A percentile compares a stretch with the other conserved stretches of the same genome.
Conservation (phyloP, 345 rosid genomes). For the Euphorbia lathyris region DNA sequence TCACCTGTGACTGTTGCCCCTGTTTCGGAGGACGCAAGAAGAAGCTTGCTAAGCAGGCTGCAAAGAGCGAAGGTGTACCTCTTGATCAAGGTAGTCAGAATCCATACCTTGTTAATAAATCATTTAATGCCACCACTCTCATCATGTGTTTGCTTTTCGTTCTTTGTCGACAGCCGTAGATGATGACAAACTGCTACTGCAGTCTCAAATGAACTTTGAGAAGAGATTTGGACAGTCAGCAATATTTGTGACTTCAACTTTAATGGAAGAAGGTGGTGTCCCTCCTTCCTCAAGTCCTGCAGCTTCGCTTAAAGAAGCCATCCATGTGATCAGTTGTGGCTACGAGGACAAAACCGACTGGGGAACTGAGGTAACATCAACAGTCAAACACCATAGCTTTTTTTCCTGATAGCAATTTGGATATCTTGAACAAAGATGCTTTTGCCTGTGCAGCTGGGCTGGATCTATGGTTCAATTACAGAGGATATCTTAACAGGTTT, state of each 20-base stretch:
- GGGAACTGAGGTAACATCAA: conserved; percentile 77
- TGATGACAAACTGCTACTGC: conserved; percentile 73
- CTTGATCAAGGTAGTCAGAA: conserved; percentile 54
- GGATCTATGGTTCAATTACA: conserved; percentile 98
- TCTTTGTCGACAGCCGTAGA: conserved; percentile 27
- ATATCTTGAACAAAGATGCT: conserved; percentile 17
- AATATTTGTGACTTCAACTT: conserved; percentile 83
- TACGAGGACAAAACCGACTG: conserved; percentile 99
- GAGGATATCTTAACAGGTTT: conserved; percentile 97
- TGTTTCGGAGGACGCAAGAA: conserved; percentile 86
- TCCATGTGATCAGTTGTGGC: conserved; percentile 95
- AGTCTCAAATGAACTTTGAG: conserved; percentile 94
- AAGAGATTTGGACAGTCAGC: conserved; percentile 91
- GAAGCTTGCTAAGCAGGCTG: conserved; percentile 46
- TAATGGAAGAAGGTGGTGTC: conserved; percentile 94
- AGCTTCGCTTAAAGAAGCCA: conserved; percentile 91
- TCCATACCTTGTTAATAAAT: background rate
- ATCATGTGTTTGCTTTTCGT: background rate
- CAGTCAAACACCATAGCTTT: conserved; percentile 1
- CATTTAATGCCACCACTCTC: background rate
- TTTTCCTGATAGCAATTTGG: background rate
- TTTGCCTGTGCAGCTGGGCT: conserved; percentile 63
- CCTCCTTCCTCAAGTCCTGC: conserved; percentile 99
- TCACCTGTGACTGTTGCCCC: conserved; percentile 91
- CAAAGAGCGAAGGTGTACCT: conserved; percentile 46